phyloP scores from a whole-genome alignment of 2,329 filamentous ascomycete genomes.

The Alternaria longipes region DNA sequence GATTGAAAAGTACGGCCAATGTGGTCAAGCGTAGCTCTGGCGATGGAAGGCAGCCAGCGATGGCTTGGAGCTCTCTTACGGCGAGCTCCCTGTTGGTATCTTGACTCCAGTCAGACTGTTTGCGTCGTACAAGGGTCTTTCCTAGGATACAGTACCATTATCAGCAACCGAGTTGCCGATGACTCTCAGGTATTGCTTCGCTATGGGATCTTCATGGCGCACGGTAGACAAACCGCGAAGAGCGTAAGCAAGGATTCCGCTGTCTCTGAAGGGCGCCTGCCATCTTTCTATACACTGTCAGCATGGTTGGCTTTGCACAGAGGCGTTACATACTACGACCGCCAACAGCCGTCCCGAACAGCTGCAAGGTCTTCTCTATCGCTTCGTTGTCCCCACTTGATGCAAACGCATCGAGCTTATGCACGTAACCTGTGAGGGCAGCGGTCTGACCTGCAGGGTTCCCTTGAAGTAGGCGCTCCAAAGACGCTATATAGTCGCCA shows the following conservation, averaged over 20 bases:
- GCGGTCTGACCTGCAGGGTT: slow-evolving; percentile 26
- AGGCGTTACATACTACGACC: slow-evolving; percentile 35
- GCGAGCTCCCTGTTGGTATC: slow-evolving; percentile 46
- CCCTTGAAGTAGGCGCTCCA: slow-evolving; percentile 29
- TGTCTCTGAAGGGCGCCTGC: slow-evolving; percentile 40
- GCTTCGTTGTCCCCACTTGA: slow-evolving; percentile 17
- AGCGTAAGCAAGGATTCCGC: slow-evolving; percentile 42
- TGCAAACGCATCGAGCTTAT: slow-evolving; percentile 24
- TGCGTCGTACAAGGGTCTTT: background rate
- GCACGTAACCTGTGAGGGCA: slow-evolving; percentile 25
- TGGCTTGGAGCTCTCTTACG: slow-evolving; percentile 34
- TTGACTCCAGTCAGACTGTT: slow-evolving; percentile 32
- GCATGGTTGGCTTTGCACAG: slow-evolving; percentile 7
- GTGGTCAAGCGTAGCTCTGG: slow-evolving; percentile 40
- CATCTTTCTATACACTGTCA: slow-evolving; percentile 43
- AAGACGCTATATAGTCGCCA: slow-evolving; percentile 26
- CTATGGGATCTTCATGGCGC: slow-evolving; percentile 26
- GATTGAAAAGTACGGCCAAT: slow-evolving; percentile 56
- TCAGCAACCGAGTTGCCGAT: slow-evolving; percentile 53
- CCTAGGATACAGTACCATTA: slow-evolving; percentile 36
- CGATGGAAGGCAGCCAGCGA: slow-evolving; percentile 37
- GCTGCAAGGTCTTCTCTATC: slow-evolving; percentile 32
- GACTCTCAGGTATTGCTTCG: slow-evolving; percentile 49
- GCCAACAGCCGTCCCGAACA: slow-evolving; percentile 47
- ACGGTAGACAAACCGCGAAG: slow-evolving; percentile 36